Evolutionary conservation across 2,329 filamentous ascomycete species (phyloP), one percentile per base, ranked within the genome.

Genomic region (Bipolaris victoriae): DNA sequence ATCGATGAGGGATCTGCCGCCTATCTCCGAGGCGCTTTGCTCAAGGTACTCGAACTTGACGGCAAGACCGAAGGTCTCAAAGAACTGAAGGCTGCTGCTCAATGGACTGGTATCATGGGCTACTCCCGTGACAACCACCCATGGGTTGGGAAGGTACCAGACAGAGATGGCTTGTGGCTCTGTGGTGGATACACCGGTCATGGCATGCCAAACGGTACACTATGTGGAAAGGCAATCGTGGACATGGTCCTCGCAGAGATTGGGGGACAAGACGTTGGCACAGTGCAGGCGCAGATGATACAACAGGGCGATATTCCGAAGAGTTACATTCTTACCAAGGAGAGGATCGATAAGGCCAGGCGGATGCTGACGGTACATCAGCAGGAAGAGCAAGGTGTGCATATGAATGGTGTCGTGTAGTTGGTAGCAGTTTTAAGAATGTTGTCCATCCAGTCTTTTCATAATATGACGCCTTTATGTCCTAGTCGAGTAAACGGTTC

Each of bases 81-180:
- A n/a, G 81, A 83, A 63, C 71, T 85, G 33, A 58, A 78, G 47
- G 82, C 83, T 2, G 76, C 73, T 3, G 73, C 77, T 46, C 76
- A 84, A 70, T 94, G 90, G 90, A 90, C 88, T 1, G 90, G 90
- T 0, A 89, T 92, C 64, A 93, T 92, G 90, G 90, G 88, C 0
- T 92, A 86, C 74, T 61, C 60, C 18, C 79, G 86, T 6, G 90
- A 93, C 71, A 79, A 82, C 0, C 74, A 83, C 49, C 89, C 90
- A 0, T 92, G 88, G 87, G 87, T 93, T 2, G 90, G 90, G 0
- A 75, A 78, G 9, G 84, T 92, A n/a, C 86, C 87, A 0, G 76
- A 83, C 5, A 79, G 75, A 16, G 71, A 80, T 2, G 87, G 87
- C 0, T 63, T 91, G 52, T 91, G 82, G 79, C 62, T 91, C 11